Percentiles rank a stretch among this genome's conserved stretches.
phyloP scores from a whole-genome alignment of 1,139 yeast species.

The Magnusiomyces tetraspermus region DNA sequence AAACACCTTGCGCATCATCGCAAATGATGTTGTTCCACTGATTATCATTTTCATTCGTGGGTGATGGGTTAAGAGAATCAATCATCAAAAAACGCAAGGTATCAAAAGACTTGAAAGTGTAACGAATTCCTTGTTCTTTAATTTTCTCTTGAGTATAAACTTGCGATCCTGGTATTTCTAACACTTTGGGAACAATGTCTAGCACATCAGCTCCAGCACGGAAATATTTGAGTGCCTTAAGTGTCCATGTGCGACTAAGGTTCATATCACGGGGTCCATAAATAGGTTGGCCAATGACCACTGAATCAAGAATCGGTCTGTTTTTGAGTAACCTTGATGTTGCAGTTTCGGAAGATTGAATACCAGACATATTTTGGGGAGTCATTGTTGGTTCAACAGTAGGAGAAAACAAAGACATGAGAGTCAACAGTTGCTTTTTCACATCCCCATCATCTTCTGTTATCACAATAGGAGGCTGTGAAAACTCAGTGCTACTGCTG shows the following conservation, averaged over 20 bases:
- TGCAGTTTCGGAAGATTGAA: not conserved
- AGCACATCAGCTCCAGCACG: not conserved
- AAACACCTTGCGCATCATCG: not conserved
- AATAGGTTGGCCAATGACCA: not conserved
- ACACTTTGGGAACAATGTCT: not conserved
- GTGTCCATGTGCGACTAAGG: not conserved
- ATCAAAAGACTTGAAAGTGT: not conserved
- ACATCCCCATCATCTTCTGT: not conserved
- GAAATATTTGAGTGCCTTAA: not conserved
- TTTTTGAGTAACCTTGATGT: not conserved
- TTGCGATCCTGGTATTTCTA: not conserved
- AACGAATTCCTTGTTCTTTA: not conserved
- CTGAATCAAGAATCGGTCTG: not conserved
- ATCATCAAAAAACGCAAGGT: not conserved
- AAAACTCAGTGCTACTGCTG: not conserved
- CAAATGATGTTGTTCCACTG: not conserved
- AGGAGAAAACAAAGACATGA: not conserved
- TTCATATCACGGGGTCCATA: not conserved
- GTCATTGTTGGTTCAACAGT: not conserved
- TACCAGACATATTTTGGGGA: not conserved
- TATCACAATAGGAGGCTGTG: not conserved
- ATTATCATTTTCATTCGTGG: not conserved
- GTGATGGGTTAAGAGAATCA: not conserved
- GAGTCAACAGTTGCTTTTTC: not conserved
- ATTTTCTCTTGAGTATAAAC: not conserved